Evolutionary conservation across 164 flowering plant genomes (phyloP), one percentile per base, ranked within the genome.

Genomic region (Aristolochia contorta): DNA sequence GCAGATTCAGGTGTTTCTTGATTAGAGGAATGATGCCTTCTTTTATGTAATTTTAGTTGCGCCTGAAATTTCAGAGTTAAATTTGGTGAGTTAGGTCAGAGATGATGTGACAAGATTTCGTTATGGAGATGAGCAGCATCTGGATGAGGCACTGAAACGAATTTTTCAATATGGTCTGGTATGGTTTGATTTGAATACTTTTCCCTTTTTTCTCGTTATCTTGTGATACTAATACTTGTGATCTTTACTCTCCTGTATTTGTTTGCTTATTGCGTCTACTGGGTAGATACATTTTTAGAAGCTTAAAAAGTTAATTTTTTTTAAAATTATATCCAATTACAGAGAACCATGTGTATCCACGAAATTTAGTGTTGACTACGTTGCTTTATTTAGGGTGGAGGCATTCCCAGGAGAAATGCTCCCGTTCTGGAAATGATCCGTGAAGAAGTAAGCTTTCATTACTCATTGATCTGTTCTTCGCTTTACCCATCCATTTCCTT

Each of bases 101-200:
- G 76, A 65, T 68, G 98, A 93, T 73, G 98, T 93, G 50, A 93
- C 65, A 50, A 84, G 98, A 78, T 93, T 71, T 59, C 96, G 97
- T 5, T 93, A 93, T 67, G 97, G 97, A 30, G 97, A 93, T 78
- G 98, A 93, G 69, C 98, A 93, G 66, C 98, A 89, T 71, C 67
- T 93, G 80, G 98, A 93, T 12, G 97, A 93, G 74, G 97, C 98
- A 47, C 78, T 93, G 53, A 87, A 89, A 70, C 75, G 96, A 16
- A 93, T 93, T 51, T 93, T 93, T 61, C 98, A 89, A 74, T 93
- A 87, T 67, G 97, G 97, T 41, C 87, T 20, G 89, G 98, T 93
- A 79, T 52, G 56, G 56, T 12, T 1, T 53, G 13, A 8, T 23
- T 7, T 2, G 14, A 16, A 18, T n/a, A n/a, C 21, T 50, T 8